Evolutionary conservation across 345 rosid species (phyloP).

Genomic region (Rhodamnia rubescens): DNA sequence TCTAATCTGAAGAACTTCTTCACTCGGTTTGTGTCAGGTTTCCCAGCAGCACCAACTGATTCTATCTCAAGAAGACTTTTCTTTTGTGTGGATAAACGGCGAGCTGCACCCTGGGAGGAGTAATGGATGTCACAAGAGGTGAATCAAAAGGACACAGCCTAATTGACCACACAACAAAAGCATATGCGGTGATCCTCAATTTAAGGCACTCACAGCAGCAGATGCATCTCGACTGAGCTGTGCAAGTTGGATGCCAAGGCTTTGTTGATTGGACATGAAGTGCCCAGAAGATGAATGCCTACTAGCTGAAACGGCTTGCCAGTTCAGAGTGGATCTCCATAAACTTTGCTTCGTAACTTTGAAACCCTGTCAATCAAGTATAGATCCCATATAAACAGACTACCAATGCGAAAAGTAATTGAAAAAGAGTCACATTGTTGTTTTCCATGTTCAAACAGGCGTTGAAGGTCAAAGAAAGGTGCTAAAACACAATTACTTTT

Average conservation of each 20-base stretch:
- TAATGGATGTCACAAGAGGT: not conserved
- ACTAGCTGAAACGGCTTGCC: constrained; percentile 87
- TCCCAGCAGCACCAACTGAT: constrained; percentile 30
- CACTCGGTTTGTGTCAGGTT: constrained; percentile 13
- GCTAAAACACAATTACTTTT: not conserved
- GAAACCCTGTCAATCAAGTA: constrained; percentile 47
- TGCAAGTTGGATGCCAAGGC: constrained; percentile 89
- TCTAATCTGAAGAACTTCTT: constrained; percentile 31
- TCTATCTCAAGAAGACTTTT: constrained; percentile 34
- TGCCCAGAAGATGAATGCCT: constrained; percentile 69
- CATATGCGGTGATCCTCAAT: not conserved
- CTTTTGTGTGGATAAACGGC: constrained; percentile 33
- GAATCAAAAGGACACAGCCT: not conserved
- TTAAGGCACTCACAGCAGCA: constrained; percentile 69
- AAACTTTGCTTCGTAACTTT: constrained; percentile 75
- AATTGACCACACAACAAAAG: not conserved
- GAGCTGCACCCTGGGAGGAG: constrained; percentile 40
- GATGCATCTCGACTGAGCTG: constrained; percentile 99
- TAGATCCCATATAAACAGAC: not conserved
- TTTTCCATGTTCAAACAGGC: not conserved
- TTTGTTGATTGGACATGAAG: constrained; percentile 94
- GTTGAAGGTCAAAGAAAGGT: not conserved
- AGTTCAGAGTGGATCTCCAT: constrained; percentile 67
- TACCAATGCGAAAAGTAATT: not conserved
- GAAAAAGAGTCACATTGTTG: not conserved